These are phyloP conservation scores for Plasmodium gallinaceum DNA, from an alignment of 169 alveolate species.

Conservation along the genomic window DNA sequence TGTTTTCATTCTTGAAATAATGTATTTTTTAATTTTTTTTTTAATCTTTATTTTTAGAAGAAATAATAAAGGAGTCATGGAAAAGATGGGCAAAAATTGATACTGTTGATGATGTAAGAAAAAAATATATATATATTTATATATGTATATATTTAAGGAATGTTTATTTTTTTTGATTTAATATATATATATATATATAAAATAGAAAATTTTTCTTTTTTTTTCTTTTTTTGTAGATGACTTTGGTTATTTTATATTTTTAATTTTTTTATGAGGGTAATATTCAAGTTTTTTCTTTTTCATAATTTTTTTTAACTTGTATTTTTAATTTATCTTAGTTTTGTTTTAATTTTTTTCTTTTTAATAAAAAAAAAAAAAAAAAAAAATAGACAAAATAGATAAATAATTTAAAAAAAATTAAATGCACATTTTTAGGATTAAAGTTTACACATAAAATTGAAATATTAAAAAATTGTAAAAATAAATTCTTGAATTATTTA, in stretches of 20 bases:
- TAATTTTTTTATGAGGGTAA: slow-evolving; percentile 10
- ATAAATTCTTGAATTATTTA: background rate
- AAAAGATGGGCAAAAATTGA: slow-evolving; percentile 77
- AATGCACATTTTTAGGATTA: background rate
- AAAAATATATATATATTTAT: background rate
- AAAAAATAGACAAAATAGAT: background rate
- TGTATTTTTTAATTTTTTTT: background rate
- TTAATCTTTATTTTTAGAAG: slow-evolving; percentile 32
- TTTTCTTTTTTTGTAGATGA: slow-evolving; percentile 45
- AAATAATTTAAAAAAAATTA: background rate
- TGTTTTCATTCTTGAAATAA: background rate
- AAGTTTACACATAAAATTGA: background rate
- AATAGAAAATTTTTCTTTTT: background rate
- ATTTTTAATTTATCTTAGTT: slow-evolving; percentile 34
- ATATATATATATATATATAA: background rate
- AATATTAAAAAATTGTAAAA: background rate
- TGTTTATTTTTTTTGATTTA: background rate
- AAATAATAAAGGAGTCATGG: slow-evolving; percentile 76
- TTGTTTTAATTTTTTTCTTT: slow-evolving; percentile 20
- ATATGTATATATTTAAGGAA: background rate
- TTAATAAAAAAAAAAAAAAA: slow-evolving; percentile 23
- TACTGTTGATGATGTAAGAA: slow-evolving; percentile 77
- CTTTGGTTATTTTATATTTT: slow-evolving; percentile 72
- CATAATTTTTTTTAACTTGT: slow-evolving; percentile 22
- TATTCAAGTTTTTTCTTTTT: slow-evolving; percentile 11